Conservation (phyloP, 192 early-diverging fungal genomes). For the Coemansia sp. region DNA sequence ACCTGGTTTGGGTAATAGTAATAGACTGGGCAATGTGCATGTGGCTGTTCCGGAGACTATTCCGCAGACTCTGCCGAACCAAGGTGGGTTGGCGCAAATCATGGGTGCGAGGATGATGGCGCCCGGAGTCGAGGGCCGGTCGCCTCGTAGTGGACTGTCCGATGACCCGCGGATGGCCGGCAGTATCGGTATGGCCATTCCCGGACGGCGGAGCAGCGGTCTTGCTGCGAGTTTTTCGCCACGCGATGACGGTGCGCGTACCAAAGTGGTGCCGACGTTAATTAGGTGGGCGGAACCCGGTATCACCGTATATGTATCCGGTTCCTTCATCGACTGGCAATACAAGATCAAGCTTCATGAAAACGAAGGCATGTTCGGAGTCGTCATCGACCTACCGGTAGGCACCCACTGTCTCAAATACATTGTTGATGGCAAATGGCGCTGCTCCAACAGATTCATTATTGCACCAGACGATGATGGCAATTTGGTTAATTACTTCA, state of each 20-base stretch:
- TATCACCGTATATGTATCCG: conserved; percentile 86
- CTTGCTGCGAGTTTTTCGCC: conserved; percentile 21
- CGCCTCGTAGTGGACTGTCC: conserved; percentile 46
- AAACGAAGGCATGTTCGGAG: conserved; percentile 43
- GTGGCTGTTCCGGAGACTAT: conserved; percentile 50
- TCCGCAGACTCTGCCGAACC: conserved; percentile 54
- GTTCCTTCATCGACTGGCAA: conserved; percentile 97
- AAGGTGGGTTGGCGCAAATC: conserved; percentile 51
- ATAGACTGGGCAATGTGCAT: conserved; percentile 8
- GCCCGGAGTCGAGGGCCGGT: conserved; percentile 36
- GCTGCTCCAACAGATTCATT: conserved; percentile 87
- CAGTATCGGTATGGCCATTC: background rate
- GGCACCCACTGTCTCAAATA: conserved; percentile 97
- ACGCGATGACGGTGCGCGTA: conserved; percentile 11
- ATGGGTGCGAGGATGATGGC: conserved; percentile 49
- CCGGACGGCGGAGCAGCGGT: conserved; percentile 6
- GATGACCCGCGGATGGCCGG: conserved; percentile 24
- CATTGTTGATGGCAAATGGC: conserved; percentile 99
- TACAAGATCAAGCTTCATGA: conserved; percentile 80
- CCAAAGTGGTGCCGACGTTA: conserved; percentile 76
- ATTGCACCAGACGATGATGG: conserved; percentile 92
- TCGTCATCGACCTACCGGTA: conserved; percentile 78
- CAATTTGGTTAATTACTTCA: conserved; percentile 93
- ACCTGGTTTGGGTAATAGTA: background rate
- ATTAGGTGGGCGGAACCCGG: conserved; percentile 79